Conservation (phyloP, 305 asterid genomes). For the Coffea humblotiana region DNA sequence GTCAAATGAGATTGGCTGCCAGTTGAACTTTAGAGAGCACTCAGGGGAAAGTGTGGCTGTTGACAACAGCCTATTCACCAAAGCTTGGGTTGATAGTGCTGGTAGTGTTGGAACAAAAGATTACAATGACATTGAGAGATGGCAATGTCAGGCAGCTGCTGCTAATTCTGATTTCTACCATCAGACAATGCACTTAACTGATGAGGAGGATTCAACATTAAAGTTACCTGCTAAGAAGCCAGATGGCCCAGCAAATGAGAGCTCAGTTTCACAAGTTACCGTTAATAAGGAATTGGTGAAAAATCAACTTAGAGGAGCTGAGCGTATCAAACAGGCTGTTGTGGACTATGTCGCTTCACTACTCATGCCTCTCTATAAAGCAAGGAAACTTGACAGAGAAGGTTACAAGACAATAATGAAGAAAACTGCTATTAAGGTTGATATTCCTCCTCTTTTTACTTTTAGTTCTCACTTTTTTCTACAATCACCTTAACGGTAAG, state of each 20-base stretch:
- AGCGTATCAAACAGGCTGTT: slow-evolving; percentile 78
- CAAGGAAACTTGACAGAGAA: slow-evolving; percentile 87
- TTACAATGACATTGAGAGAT: slow-evolving; percentile 94
- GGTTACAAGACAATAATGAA: slow-evolving; percentile 95
- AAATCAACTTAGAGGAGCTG: slow-evolving; percentile 74
- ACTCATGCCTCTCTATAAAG: slow-evolving; percentile 97
- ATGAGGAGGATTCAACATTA: slow-evolving; percentile 86
- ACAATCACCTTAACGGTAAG: background rate
- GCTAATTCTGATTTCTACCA: slow-evolving; percentile 82
- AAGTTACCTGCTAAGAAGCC: slow-evolving; percentile 40
- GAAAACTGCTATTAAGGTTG: slow-evolving; percentile 97
- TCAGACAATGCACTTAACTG: slow-evolving; percentile 55
- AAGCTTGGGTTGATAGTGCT: slow-evolving; percentile 96
- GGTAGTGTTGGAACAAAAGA: slow-evolving; percentile 86
- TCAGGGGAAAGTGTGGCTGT: slow-evolving; percentile 90
- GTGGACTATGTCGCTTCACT: slow-evolving; percentile 93
- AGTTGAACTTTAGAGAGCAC: slow-evolving; percentile 71
- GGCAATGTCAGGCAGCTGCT: slow-evolving; percentile 99
- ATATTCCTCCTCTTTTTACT: slow-evolving; percentile 22
- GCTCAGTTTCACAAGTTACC: slow-evolving; percentile 74
- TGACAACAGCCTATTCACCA: slow-evolving; percentile 79
- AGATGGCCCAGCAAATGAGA: slow-evolving; percentile 61
- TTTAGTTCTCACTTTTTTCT: background rate
- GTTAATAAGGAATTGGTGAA: slow-evolving; percentile 53
- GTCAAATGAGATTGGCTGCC: slow-evolving; percentile 73